A percentile compares a stretch with the other conserved stretches of the same genome.
These are phyloP conservation scores for Lachnellula occidentalis DNA, from an alignment of 2,329 filamentous ascomycete genomes.

Conservation along the genomic window DNA sequence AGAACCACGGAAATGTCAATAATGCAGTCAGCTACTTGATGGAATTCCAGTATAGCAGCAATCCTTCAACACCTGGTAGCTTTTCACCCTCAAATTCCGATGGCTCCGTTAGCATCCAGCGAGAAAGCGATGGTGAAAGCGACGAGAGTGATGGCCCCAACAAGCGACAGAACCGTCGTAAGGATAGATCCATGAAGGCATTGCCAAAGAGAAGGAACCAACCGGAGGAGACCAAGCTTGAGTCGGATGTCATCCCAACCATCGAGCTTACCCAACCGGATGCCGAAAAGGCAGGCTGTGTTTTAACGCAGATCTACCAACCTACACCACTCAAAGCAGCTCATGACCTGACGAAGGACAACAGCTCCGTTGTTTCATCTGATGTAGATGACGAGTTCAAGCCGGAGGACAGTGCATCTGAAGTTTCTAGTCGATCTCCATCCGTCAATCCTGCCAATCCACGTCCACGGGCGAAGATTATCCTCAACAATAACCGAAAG, in stretches of 20 bases:
- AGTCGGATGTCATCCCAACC: neutral
- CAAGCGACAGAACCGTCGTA: conserved; percentile 36
- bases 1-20: conserved; percentile 54
- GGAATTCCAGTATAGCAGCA: conserved; percentile 39
- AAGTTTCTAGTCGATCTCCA: conserved; percentile 3
- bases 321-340: neutral
- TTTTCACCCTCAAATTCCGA: conserved; percentile 30
- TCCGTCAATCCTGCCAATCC: neutral
- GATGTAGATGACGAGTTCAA: neutral
- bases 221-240: neutral
- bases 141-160: conserved; percentile 38
- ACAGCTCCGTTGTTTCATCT: neutral
- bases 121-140: conserved; percentile 46
- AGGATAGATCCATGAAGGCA: conserved; percentile 1
- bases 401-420: neutral
- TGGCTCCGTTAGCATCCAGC: conserved; percentile 43
- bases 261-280: conserved; percentile 1
- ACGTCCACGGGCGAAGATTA: conserved; percentile 1
- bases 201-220: neutral
- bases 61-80: conserved; percentile 7
- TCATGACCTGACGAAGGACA: neutral
- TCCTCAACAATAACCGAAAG: conserved; percentile 1
- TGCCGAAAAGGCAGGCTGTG: neutral
- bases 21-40: conserved; percentile 44
- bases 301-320: neutral